Conservation (phyloP, 306 rosid species). For the Crotalaria pallida region DNA sequence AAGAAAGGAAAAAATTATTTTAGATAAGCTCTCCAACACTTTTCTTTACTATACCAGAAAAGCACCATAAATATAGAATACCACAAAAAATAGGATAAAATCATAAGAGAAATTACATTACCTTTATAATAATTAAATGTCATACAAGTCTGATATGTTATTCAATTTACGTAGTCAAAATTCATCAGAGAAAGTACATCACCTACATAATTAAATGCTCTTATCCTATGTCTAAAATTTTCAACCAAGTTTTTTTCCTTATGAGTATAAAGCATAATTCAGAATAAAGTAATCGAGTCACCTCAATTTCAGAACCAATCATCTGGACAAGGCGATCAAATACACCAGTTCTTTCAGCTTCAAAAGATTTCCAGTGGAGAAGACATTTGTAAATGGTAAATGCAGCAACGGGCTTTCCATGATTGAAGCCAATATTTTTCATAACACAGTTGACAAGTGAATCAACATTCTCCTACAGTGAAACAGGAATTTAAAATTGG, state of each 20-base stretch:
- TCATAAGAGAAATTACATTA: no score
- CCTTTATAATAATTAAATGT: no score
- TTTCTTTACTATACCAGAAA: neutral
- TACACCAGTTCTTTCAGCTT: slow-evolving; percentile 85
- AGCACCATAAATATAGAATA: neutral
- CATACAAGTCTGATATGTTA: neutral
- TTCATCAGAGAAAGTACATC: neutral
- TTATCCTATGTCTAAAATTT: neutral
- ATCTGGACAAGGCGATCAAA: slow-evolving; percentile 90
- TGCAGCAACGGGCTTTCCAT: slow-evolving; percentile 83
- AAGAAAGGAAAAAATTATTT: neutral
- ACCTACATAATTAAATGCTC: slow-evolving; percentile 3
- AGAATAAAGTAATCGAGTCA: slow-evolving; percentile 19
- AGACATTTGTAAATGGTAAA: slow-evolving; percentile 79
- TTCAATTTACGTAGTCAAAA: neutral
- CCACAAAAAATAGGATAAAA: neutral
- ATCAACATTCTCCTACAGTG: slow-evolving; percentile 76
- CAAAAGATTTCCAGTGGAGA: slow-evolving; percentile 87
- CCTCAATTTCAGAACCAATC: slow-evolving; percentile 89
- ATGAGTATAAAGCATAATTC: neutral
- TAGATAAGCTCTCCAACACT: neutral
- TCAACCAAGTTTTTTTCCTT: neutral
- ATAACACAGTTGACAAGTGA: slow-evolving; percentile 67
- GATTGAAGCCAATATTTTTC: slow-evolving; percentile 66
- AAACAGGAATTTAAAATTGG: slow-evolving; percentile 18